Evolutionary conservation across 2,329 filamentous ascomycete genomes (phyloP).

Genomic region (Xylariaceae sp.): DNA sequence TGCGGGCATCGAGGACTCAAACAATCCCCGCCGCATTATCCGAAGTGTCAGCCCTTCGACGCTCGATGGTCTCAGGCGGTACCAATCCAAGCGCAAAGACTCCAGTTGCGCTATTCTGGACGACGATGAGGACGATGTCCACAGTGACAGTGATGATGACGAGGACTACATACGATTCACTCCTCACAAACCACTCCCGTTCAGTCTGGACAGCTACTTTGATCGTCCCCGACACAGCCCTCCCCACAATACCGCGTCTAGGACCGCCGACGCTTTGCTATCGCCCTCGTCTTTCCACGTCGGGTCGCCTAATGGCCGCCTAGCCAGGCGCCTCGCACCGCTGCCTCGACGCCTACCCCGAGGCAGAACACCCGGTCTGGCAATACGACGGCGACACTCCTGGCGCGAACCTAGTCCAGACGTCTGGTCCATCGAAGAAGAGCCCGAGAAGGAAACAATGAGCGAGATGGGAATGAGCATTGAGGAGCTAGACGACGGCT

Average conservation of each 20-base stretch:
- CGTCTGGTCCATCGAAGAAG: conserved; percentile 58
- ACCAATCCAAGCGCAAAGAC: conserved; percentile 40
- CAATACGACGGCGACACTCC: conserved; percentile 43
- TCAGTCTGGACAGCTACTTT: conserved; percentile 42
- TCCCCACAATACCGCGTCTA: conserved; percentile 32
- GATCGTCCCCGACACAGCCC: conserved; percentile 34
- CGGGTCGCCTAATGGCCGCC: conserved; percentile 28
- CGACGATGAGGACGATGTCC: conserved; percentile 43
- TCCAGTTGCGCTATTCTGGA: conserved; percentile 42
- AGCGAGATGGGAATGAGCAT: conserved; percentile 40
- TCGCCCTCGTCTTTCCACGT: conserved; percentile 35
- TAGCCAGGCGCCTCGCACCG: conserved; percentile 31
- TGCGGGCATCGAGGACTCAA: conserved; percentile 53
- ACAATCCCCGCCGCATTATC: conserved; percentile 43
- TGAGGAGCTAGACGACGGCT: conserved; percentile 29
- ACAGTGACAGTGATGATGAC: conserved; percentile 26
- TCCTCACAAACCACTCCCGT: conserved; percentile 40
- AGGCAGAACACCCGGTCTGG: conserved; percentile 31
- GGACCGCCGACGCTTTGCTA: conserved; percentile 31
- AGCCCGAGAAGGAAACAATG: conserved; percentile 51
- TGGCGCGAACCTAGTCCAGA: conserved; percentile 58
- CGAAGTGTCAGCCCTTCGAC: conserved; percentile 55
- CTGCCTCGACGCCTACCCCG: conserved; percentile 34
- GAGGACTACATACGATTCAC: conserved; percentile 50
- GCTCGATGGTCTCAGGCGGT: conserved; percentile 46